Conservation (phyloP, 371 early-diverging fungal genomes). For the Phascolomyces articulosus region DNA sequence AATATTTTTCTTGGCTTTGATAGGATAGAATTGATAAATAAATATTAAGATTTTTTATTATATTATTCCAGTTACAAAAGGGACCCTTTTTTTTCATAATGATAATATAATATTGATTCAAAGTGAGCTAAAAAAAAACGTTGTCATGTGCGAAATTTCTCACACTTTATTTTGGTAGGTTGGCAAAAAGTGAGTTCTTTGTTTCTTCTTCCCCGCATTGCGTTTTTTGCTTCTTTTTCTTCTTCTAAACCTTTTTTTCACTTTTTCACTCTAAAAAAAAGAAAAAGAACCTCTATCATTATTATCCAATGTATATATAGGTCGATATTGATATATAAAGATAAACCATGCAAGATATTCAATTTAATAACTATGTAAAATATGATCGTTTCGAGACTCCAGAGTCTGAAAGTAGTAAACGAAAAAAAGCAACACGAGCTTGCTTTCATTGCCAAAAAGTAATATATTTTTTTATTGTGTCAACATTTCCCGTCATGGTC, state of each 20-base stretch:
- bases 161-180: not conserved
- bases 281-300: not conserved
- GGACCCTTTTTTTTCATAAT: not conserved
- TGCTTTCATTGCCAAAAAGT: conserved; percentile 64
- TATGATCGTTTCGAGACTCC: conserved; percentile 16
- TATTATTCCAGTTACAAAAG: not conserved
- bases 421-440: conserved; percentile 29
- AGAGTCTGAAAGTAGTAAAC: conserved; percentile 27
- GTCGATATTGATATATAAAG: not conserved
- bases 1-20: too few species aligned
- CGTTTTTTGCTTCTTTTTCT: not conserved
- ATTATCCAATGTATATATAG: not conserved
- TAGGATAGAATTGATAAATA: too few species aligned
- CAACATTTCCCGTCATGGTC: too few species aligned
- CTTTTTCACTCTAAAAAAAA: not conserved
- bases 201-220: not conserved
- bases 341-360: conserved; percentile 19
- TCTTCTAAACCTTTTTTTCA: not conserved
- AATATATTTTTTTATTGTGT: conserved; percentile 1
- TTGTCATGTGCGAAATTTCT: conserved; percentile 1
- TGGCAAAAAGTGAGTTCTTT: not conserved
- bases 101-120: too few species aligned
- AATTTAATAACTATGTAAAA: conserved; percentile 24
- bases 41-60: too few species aligned
- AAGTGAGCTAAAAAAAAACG: not conserved